Evolutionary conservation across 169 alveolate species (phyloP).

Genomic region (Perkinsus marinus): DNA sequence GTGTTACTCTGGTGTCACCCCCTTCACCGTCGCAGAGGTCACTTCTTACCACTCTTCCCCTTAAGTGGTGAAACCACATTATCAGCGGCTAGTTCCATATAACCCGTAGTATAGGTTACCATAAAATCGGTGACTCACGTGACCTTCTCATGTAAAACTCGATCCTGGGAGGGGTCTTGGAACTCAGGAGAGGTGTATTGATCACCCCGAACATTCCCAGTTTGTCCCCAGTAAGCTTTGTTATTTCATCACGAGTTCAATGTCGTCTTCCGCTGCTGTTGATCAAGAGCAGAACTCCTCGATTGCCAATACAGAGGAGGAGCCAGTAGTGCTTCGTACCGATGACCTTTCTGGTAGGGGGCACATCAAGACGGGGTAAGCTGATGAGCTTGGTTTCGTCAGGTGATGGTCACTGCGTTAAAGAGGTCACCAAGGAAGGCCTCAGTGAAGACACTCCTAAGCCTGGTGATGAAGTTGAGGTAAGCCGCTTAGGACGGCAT

Average conservation of each 20-base stretch:
- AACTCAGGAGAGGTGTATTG: no score
- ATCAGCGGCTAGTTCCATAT: no score
- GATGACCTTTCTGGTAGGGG: background rate
- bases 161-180: no score
- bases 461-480: background rate
- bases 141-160: no score
- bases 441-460: background rate
- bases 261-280: background rate
- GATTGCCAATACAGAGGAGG: background rate
- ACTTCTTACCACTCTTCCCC: background rate
- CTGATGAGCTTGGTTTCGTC: background rate
- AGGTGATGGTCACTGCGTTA: background rate
- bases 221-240: no score
- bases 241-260: no score
- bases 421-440: background rate
- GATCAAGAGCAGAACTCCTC: background rate
- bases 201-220: no score
- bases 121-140: no score
- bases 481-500: background rate
- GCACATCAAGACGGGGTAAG: background rate
- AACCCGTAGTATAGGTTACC: no score
- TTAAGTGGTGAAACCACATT: background rate
- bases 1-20: background rate
- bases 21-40: no score
- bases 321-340: background rate